phyloP scores from a whole-genome alignment of 257 asterid genomes.

The Anisodus tanguticus region DNA sequence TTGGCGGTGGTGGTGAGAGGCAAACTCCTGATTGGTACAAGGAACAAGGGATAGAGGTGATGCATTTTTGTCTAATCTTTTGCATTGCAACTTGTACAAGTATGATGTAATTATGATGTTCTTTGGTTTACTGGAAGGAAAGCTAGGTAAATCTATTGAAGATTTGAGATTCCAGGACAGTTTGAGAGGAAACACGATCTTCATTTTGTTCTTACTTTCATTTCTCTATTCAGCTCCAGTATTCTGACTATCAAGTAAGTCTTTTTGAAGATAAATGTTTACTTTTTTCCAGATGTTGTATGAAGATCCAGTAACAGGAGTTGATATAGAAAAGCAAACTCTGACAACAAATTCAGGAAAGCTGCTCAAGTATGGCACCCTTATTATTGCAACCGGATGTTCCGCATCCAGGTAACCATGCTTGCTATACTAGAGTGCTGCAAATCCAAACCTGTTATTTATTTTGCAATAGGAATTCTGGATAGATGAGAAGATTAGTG shows the following conservation, averaged over 20 bases:
- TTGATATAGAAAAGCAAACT: slow-evolving; percentile 52
- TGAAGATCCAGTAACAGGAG: slow-evolving; percentile 53
- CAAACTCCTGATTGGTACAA: slow-evolving; percentile 99
- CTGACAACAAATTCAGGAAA: slow-evolving; percentile 54
- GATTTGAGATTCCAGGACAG: slow-evolving; percentile 13
- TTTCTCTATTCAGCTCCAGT: neutral
- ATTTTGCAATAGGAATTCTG: neutral
- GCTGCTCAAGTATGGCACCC: slow-evolving; percentile 56
- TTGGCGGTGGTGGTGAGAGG: slow-evolving; percentile 89
- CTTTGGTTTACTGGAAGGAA: slow-evolving; percentile 3
- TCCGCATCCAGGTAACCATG: slow-evolving; percentile 46
- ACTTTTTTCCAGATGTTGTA: slow-evolving; percentile 43
- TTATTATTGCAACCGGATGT: slow-evolving; percentile 55
- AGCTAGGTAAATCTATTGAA: neutral
- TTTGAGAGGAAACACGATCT: neutral
- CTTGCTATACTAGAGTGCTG: slow-evolving; percentile 9
- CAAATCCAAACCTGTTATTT: slow-evolving; percentile 14
- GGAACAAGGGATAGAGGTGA: slow-evolving; percentile 96
- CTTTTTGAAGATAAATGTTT: neutral
- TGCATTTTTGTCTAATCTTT: slow-evolving; percentile 21
- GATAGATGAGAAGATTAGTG: neutral
- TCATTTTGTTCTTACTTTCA: neutral
- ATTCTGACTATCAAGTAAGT: slow-evolving; percentile 1
- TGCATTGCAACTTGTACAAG: neutral
- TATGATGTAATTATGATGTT: neutral